phyloP scores from a whole-genome alignment of 148 eudicot genomes.

The Silene conica region DNA sequence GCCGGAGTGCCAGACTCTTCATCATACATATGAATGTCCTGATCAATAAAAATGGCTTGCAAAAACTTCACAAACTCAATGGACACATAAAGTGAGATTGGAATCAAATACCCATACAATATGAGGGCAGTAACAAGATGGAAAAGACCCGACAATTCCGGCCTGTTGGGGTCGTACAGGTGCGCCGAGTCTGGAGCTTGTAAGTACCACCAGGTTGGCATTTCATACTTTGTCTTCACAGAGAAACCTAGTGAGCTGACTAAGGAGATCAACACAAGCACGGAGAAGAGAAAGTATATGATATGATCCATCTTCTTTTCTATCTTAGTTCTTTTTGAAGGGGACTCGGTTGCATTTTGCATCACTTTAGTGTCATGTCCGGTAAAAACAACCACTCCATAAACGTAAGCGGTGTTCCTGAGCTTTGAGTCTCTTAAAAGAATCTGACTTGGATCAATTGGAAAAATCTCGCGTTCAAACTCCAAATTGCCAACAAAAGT shows the following conservation, averaged over 20 bases:
- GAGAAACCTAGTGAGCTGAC: constrained; percentile 80
- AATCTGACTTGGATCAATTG: constrained; percentile 84
- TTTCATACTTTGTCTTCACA: constrained; percentile 40
- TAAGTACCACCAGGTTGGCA: constrained; percentile 86
- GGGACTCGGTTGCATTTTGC: constrained; percentile 82
- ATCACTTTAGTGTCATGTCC: constrained; percentile 93
- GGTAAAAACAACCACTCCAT: constrained; percentile 84
- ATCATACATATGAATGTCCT: constrained; percentile 77
- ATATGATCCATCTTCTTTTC: constrained; percentile 90
- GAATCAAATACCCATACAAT: constrained; percentile 83
- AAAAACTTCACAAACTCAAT: constrained; percentile 94
- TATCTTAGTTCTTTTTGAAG: constrained; percentile 80
- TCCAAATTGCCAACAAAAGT: constrained; percentile 91
- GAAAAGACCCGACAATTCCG: constrained; percentile 50
- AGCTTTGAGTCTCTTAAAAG: constrained; percentile 91
- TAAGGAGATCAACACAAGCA: constrained; percentile 75
- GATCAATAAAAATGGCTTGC: constrained; percentile 83
- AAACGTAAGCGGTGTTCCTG: constrained; percentile 69
- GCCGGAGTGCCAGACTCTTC: constrained; percentile 89
- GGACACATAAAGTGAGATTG: constrained; percentile 90
- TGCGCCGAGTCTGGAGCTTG: constrained; percentile 31
- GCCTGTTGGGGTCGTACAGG: constrained; percentile 45
- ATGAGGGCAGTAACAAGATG: constrained; percentile 89
- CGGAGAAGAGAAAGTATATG: constrained; percentile 70
- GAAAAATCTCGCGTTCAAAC: constrained; percentile 65